A percentile compares a stretch with the other conserved stretches of the same genome.
Evolutionary conservation across 2,329 filamentous ascomycete genomes (phyloP).

Genomic region (Calonectria pteridis): DNA sequence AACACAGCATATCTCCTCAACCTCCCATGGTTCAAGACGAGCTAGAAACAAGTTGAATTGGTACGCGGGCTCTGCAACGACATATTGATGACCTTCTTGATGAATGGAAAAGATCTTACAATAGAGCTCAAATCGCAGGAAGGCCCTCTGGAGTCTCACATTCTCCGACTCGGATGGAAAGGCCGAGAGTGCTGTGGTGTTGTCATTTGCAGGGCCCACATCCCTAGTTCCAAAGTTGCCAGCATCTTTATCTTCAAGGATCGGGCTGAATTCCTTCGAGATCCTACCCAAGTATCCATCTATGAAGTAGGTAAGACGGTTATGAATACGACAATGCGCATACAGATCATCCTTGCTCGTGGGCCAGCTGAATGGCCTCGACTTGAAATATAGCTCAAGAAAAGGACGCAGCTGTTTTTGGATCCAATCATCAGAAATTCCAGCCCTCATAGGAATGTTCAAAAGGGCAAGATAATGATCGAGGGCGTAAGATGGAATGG

Average conservation of each 20-base stretch:
- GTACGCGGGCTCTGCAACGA: neutral
- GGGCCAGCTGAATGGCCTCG: neutral
- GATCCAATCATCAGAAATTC: neutral
- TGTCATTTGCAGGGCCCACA: neutral
- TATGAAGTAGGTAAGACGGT: neutral
- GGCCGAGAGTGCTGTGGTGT: neutral
- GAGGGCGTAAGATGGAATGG: neutral
- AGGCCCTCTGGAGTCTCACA: neutral
- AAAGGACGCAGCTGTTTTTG: neutral
- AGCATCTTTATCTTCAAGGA: neutral
- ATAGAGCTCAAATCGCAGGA: neutral
- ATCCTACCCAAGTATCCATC: neutral
- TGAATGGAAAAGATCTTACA: neutral
- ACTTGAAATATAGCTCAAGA: neutral
- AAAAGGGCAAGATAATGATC: neutral
- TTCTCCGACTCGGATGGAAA: neutral
- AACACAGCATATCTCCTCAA: neutral
- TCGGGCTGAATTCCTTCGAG: neutral
- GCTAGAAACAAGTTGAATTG: neutral
- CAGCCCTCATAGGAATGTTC: neutral
- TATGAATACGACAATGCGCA: neutral
- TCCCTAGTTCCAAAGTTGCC: neutral
- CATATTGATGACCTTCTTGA: neutral
- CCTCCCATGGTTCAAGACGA: neutral
- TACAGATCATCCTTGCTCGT: neutral